Evolutionary conservation across 2,329 filamentous ascomycete species (phyloP), one percentile per base, ranked within the genome.

Genomic region (Hypoxylon sp.): DNA sequence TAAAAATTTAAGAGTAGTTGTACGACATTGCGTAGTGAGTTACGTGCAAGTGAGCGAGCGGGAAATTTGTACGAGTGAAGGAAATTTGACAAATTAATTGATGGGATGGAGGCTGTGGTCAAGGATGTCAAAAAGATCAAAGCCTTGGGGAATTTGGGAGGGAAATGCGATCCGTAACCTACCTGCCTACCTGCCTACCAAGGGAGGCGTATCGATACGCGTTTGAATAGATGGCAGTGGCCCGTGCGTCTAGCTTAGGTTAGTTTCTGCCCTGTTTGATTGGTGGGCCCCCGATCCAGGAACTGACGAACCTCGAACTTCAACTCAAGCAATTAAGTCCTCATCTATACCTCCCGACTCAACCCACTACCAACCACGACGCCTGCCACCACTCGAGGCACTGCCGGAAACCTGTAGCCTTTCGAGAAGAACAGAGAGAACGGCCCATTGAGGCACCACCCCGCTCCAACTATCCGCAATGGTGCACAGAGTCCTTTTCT

Each of bases 401-500:
- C 24, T 50, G 26, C 51, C 57, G 50, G 46, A 43, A n/a, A 54
- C 63, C 59, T 62, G 19, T 46, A 52, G 24, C 32, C 39, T 43
- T 55, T 62, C 49, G 63, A 58, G 6, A 6, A 1, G 46, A 63
- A 32, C 41, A 53, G 48, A 34, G 48, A 53, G 15, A 70, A 54
- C 34, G 56, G 65, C 67, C 69, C 62, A 66, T 59, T 46, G 63
- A 70, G 70, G 64, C 69, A 32, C 49, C 62, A 60, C 59, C 48
- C 69, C 58, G 20, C 69, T 70, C 69, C 50, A 59, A 62, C 66
- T 71, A 32, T 56, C 64, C 77, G 82, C 71, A 71, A 88, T 88
- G 85, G 85, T 87, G 68, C 79, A 81, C 80, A 84, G 87, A 76
- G 84, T 93, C 78, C 82, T 93, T 78, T 93, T 94, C 85, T 94